Evolutionary conservation across 2,329 filamentous ascomycete species (phyloP).

Genomic region (Paraphaeosphaeria sporulosa): DNA sequence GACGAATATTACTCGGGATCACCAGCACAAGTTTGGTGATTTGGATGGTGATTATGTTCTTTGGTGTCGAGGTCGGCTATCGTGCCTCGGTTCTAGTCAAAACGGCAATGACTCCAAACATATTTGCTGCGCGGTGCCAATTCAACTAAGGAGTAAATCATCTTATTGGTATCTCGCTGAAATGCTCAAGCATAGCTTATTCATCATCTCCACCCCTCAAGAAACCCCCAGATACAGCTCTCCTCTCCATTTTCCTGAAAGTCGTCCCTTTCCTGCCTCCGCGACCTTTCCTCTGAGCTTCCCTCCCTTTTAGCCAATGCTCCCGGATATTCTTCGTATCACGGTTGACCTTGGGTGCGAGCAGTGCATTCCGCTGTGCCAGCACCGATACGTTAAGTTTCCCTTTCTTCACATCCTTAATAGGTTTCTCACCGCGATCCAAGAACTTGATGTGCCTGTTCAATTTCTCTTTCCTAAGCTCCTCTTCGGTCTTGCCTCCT

Average conservation of each 20-base stretch:
- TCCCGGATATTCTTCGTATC: constrained; percentile 47
- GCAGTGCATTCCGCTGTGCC: constrained; percentile 50
- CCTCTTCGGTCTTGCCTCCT: constrained; percentile 29
- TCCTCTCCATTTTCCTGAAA: constrained; percentile 41
- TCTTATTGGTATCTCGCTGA: not conserved
- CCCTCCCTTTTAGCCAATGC: constrained; percentile 53
- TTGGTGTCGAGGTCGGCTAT: not conserved
- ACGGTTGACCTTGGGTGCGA: constrained; percentile 54
- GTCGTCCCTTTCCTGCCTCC: constrained; percentile 24
- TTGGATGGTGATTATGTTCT: not conserved
- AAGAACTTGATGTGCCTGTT: constrained; percentile 59
- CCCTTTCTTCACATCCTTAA: constrained; percentile 60
- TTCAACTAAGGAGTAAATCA: no score
- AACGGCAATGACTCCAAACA: not conserved
- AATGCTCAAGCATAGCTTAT: not conserved
- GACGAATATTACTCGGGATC: constrained; percentile 4
- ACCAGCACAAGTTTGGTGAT: not conserved
- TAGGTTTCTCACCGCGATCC: constrained; percentile 55
- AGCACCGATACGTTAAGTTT: constrained; percentile 60
- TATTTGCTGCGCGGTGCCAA: not conserved
- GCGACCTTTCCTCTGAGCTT: constrained; percentile 36
- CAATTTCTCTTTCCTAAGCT: constrained; percentile 53
- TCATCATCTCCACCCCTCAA: constrained; percentile 35
- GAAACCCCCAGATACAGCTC: constrained; percentile 38
- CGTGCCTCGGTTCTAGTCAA: not conserved